These are phyloP conservation scores for Periconia sp. DNA, from an alignment of 2,329 filamentous ascomycete species.

Conservation along the genomic window DNA sequence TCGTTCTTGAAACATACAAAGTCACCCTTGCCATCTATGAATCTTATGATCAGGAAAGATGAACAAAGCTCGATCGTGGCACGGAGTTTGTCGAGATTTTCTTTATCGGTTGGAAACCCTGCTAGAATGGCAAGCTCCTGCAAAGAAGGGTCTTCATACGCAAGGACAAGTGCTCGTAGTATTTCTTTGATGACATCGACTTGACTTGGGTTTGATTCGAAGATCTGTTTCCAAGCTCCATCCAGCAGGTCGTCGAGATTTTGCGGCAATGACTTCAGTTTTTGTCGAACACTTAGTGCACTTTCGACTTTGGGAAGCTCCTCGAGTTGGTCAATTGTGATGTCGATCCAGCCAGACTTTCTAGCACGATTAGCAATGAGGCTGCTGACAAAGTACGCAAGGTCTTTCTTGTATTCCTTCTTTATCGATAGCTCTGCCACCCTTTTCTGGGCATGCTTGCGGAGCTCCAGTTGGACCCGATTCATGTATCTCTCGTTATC, in stretches of 20 bases:
- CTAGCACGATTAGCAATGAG: constrained; percentile 8
- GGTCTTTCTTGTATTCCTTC: constrained; percentile 11
- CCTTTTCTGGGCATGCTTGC: constrained; percentile 8
- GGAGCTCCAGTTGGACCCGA: constrained; percentile 12
- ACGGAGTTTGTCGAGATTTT: no score
- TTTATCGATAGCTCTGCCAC: neutral
- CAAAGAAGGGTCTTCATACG: constrained; percentile 9
- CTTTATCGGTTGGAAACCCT: no score
- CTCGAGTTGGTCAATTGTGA: no score
- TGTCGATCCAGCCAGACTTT: constrained; percentile 9
- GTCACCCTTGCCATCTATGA: neutral
- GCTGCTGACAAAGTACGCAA: constrained; percentile 12
- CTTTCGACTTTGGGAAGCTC: no score
- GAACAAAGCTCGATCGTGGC: no score
- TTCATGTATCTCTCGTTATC: constrained; percentile 7
- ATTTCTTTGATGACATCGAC: constrained; percentile 5
- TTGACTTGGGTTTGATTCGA: neutral
- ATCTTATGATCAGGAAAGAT: constrained; percentile 4
- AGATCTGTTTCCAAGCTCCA: neutral
- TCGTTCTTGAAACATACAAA: constrained; percentile 9
- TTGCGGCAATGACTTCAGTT: neutral
- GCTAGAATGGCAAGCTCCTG: no score
- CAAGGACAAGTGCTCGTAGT: constrained; percentile 4
- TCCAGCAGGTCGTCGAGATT: constrained; percentile 2
- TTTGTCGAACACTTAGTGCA: constrained; percentile 5